Conservation (phyloP, 306 rosid species). For the Aeschynomene evenia region DNA sequence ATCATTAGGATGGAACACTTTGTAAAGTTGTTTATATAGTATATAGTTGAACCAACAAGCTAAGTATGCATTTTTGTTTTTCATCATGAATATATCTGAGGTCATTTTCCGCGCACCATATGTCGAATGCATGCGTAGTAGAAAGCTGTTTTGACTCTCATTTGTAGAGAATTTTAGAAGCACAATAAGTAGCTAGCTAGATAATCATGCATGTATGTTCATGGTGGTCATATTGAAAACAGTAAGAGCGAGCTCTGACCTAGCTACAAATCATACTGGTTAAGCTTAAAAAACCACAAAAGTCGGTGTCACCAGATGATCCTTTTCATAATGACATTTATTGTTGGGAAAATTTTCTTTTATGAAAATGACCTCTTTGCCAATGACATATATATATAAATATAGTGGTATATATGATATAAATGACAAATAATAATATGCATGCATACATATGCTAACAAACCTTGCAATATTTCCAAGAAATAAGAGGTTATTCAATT, state of each 20-base stretch:
- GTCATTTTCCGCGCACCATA: slow-evolving; percentile 42
- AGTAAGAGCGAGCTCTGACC: slow-evolving; percentile 34
- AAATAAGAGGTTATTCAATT: slow-evolving; percentile 11
- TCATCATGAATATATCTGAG: slow-evolving; percentile 8
- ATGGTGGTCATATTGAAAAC: slow-evolving; percentile 31
- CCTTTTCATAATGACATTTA: slow-evolving; percentile 34
- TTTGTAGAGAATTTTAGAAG: slow-evolving; percentile 26
- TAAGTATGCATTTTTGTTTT: not conserved
- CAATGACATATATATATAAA: too few relatives aligned
- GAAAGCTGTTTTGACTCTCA: slow-evolving; percentile 20
- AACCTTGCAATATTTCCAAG: not conserved
- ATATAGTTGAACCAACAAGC: slow-evolving; percentile 18
- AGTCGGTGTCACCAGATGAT: slow-evolving; percentile 40
- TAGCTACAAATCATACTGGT: slow-evolving; percentile 25
- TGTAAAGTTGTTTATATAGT: slow-evolving; percentile 3
- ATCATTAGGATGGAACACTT: slow-evolving; percentile 29
- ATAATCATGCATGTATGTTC: slow-evolving; percentile 36
- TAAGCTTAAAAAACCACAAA: slow-evolving; percentile 31
- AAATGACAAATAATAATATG: slow-evolving; percentile 20
- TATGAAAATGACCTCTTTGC: slow-evolving; percentile 29
- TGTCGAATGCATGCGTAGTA: slow-evolving; percentile 22
- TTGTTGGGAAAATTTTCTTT: slow-evolving; percentile 22
- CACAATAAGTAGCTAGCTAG: slow-evolving; percentile 20
- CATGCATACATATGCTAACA: slow-evolving; percentile 5
- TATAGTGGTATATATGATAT: slow-evolving; percentile 4